Conservation (phyloP, 2,329 filamentous ascomycete species). For the Monosporascus sp. region DNA sequence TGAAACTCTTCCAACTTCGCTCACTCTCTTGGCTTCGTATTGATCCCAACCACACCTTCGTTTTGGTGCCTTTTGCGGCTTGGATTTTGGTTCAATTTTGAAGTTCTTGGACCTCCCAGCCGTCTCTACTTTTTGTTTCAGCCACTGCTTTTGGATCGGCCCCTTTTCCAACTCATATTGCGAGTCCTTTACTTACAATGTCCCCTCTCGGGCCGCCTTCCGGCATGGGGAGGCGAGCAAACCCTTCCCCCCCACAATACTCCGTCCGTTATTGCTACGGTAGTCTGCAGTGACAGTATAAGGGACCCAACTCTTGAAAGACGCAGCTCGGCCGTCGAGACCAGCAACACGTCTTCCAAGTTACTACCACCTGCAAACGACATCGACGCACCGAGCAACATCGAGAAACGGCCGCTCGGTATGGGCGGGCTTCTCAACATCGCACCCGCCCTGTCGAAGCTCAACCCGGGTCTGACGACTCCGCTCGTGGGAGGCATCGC, state of each 20-base stretch:
- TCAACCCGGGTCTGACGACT: neutral
- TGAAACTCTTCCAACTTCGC: slow-evolving; percentile 5
- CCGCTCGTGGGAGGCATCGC: neutral
- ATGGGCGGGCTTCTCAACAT: neutral
- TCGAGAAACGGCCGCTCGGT: neutral
- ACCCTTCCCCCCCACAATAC: neutral
- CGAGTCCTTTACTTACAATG: neutral
- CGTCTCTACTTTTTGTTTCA: slow-evolving; percentile 4
- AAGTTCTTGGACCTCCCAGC: slow-evolving; percentile 8
- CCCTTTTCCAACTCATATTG: neutral
- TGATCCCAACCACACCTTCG: neutral
- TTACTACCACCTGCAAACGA: neutral
- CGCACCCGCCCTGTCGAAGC: neutral
- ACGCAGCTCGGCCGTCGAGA: neutral
- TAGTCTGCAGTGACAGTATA: neutral
- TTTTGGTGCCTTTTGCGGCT: slow-evolving; percentile 22
- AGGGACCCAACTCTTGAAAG: neutral
- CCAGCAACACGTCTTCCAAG: neutral
- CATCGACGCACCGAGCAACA: neutral
- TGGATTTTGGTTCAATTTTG: slow-evolving; percentile 23
- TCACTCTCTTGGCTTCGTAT: neutral
- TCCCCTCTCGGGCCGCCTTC: neutral
- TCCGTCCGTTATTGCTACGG: neutral
- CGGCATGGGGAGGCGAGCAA: neutral
- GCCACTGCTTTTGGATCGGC: neutral